Evolutionary conservation across 306 rosid genomes (phyloP).

Genomic region (Cucurbita argyrosperma): DNA sequence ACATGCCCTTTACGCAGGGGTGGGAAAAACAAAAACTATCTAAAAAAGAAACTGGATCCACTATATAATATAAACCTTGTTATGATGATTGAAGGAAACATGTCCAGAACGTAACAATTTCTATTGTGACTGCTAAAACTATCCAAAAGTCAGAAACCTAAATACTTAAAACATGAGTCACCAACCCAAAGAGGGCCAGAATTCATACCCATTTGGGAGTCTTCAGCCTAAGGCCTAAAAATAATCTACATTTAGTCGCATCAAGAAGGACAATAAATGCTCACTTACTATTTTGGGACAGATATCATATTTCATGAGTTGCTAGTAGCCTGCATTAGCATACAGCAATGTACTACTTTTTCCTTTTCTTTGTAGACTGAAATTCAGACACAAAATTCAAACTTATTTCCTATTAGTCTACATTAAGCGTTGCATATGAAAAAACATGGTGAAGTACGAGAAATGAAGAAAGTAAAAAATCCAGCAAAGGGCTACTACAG

Average conservation of each 20-base stretch:
- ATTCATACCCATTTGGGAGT: neutral
- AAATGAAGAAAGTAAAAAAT: neutral
- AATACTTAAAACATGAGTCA: neutral
- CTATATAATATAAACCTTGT: neutral
- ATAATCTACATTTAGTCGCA: neutral
- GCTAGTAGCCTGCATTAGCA: neutral
- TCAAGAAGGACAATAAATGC: neutral
- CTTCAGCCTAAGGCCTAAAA: neutral
- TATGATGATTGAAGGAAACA: neutral
- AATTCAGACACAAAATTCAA: neutral
- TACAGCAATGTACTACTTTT: neutral
- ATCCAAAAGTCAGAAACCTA: neutral
- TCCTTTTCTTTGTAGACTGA: neutral
- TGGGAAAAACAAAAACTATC: neutral
- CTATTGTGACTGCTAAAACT: neutral
- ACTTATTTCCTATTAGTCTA: neutral
- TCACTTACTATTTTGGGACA: neutral
- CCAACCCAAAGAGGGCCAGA: neutral
- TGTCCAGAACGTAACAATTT: neutral
- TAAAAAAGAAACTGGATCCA: neutral
- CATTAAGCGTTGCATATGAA: neutral
- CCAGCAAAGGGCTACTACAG: neutral
- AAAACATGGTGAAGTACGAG: neutral
- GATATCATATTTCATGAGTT: neutral
- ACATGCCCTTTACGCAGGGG: neutral